Base-by-base conservation (phyloP, 2,329 filamentous ascomycete genomes). In the Anisogramma anomala region DNA sequence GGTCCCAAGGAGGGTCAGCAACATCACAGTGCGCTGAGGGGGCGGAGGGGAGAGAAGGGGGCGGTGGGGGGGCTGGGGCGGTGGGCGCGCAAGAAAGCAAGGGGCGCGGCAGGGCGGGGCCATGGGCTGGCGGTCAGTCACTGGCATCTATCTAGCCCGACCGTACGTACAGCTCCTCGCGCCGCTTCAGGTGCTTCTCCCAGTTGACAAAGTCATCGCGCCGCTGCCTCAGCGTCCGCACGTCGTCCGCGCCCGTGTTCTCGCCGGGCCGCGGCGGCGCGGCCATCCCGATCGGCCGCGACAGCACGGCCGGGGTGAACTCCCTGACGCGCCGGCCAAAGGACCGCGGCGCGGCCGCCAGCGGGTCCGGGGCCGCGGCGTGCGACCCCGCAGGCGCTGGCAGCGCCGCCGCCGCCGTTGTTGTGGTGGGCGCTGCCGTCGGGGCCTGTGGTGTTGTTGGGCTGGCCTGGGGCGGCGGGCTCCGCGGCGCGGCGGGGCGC, bases 121-220 rank as follows among this genome's bases (percentile, higher is more conserved):
- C n/a, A n/a, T n/a, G n/a, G n/a, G n/a, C n/a, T n/a, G n/a, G n/a
- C n/a, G n/a, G n/a, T n/a, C n/a, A n/a, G n/a, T n/a, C n/a, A n/a
- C n/a, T n/a, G n/a, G n/a, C n/a, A n/a, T n/a, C n/a, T n/a, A n/a
- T n/a, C n/a, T n/a, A n/a, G n/a, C n/a, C n/a, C n/a, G n/a, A n/a
- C n/a, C n/a, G n/a, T n/a, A 46, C 68, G 49, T 70, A 87, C 82
- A 96, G 68, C 57, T 85, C 71, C 52, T 84, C 73, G 49, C 89
- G 76, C 50, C 79, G 74, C 49, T 74, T 69, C 6, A 95, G 63
- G 58, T 96, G 88, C 60, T 85, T 88, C 44, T 91, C 81, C 55
- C 84, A 88, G 61, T 91, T 70, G 49, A 84, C 77, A 56, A 94
- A 86, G 56, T 94, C 87, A 49, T 84, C 77, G 30, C 79, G 72